These are phyloP conservation scores for Rhynchospora breviuscula DNA, from an alignment of 176 grass and related monocot species.

Conservation along the genomic window DNA sequence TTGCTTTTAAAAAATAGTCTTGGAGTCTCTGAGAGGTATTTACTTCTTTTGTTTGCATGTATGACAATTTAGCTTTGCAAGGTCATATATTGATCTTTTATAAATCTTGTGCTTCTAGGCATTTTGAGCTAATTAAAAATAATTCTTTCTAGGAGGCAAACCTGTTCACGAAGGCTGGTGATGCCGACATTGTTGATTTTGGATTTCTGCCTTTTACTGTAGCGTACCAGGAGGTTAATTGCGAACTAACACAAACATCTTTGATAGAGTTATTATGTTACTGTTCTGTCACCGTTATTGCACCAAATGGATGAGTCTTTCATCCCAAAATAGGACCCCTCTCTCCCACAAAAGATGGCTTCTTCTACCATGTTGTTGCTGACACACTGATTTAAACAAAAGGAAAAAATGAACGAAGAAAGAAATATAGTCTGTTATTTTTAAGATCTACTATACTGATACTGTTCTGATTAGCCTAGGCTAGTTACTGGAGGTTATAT, in stretches of 20 bases:
- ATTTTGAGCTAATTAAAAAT: neutral
- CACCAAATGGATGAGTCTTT: no score
- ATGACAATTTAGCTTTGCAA: neutral
- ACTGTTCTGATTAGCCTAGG: no score
- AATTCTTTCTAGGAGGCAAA: slow-evolving; percentile 58
- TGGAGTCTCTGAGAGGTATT: neutral
- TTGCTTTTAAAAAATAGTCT: neutral
- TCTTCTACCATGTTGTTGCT: no score
- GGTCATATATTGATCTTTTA: neutral
- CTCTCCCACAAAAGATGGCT: no score
- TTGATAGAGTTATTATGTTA: no score
- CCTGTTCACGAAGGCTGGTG: slow-evolving; percentile 56
- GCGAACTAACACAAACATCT: no score
- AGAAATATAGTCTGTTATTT: no score
- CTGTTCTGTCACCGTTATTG: no score
- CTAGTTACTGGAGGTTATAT: neutral
- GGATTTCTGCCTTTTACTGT: slow-evolving; percentile 25
- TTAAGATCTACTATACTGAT: no score
- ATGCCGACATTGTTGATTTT: neutral
- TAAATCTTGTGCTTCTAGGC: neutral
- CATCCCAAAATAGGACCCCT: no score
- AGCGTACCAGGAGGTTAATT: slow-evolving; percentile 28
- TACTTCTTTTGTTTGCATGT: neutral
- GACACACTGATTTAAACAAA: no score
- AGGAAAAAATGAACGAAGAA: no score